Percentiles rank a stretch among this genome's conserved stretches.
Evolutionary conservation across 371 early-diverging fungal genomes (phyloP).

Genomic region (Chytridiales sp.): DNA sequence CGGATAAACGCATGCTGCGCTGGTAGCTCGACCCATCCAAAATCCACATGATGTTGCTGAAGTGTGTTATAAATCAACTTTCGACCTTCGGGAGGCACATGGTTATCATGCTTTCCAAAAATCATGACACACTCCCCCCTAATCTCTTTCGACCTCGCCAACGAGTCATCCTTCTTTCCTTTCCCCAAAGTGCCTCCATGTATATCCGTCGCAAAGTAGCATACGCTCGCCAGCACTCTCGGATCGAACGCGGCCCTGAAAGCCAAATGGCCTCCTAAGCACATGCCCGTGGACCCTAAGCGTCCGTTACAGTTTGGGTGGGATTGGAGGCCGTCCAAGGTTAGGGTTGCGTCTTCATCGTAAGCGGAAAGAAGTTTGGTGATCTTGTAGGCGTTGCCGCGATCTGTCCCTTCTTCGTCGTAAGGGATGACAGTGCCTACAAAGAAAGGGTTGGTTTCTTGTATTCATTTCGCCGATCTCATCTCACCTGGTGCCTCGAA

Average conservation of each 20-base stretch:
- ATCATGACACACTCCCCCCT: slow-evolving; percentile 56
- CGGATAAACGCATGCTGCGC: slow-evolving; percentile 63
- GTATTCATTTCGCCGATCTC: no score
- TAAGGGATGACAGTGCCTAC: slow-evolving; percentile 52
- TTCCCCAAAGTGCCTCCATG: slow-evolving; percentile 50
- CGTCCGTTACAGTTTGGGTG: slow-evolving; percentile 53
- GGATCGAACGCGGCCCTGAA: slow-evolving; percentile 54
- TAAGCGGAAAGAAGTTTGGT: slow-evolving; percentile 50
- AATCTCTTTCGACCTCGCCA: slow-evolving; percentile 46
- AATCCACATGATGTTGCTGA: slow-evolving; percentile 42
- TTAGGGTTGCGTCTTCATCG: slow-evolving; percentile 53
- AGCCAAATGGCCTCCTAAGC: slow-evolving; percentile 58
- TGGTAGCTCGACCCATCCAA: slow-evolving; percentile 51
- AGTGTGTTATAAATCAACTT: slow-evolving; percentile 50
- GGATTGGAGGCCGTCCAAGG: slow-evolving; percentile 43
- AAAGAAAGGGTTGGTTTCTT: no score
- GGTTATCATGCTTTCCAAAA: slow-evolving; percentile 58
- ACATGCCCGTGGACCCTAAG: slow-evolving; percentile 53
- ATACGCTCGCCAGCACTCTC: slow-evolving; percentile 49
- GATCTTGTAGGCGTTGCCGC: slow-evolving; percentile 46
- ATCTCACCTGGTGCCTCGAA: slow-evolving; percentile 48
- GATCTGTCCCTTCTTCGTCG: slow-evolving; percentile 50
- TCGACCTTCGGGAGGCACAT: slow-evolving; percentile 54
- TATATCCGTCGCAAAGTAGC: slow-evolving; percentile 61
- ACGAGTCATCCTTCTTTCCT: slow-evolving; percentile 43